Evolutionary conservation across 2,329 filamentous ascomycete species (phyloP).

Genomic region (Scedosporium boydii): DNA sequence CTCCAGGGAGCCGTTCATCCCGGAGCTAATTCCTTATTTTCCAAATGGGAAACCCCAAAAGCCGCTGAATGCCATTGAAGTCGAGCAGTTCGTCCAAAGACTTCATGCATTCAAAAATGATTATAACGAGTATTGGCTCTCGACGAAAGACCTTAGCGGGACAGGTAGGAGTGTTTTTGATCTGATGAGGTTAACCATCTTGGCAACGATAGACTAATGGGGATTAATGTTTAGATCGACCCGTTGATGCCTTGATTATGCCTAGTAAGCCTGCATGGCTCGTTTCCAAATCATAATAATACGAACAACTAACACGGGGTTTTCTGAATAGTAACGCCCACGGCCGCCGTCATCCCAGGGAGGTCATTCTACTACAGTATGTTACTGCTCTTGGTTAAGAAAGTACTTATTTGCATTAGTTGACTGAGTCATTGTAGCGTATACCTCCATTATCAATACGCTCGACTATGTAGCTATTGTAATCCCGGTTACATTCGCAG

Average conservation of each 20-base stretch:
- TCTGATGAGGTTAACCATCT: background rate
- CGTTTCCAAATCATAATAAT: background rate
- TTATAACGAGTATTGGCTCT: constrained; percentile 3
- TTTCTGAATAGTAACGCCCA: background rate
- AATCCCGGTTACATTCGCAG: constrained; percentile 3
- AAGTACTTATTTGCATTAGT: background rate
- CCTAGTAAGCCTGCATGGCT: background rate
- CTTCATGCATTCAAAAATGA: background rate
- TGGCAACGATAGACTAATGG: background rate
- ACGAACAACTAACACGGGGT: background rate
- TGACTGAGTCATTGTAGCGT: background rate
- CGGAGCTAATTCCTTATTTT: background rate
- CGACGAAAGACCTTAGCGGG: background rate
- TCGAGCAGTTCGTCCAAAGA: background rate
- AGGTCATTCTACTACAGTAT: constrained; percentile 2
- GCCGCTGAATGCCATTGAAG: background rate
- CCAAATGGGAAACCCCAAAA: background rate
- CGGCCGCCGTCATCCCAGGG: constrained; percentile 3
- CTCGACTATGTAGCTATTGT: constrained; percentile 4
- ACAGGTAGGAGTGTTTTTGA: background rate
- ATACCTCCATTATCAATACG: background rate
- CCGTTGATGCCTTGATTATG: constrained; percentile 1
- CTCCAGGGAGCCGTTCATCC: constrained; percentile 1
- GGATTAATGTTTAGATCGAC: background rate
- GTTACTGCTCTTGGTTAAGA: background rate